Evolutionary conservation across 2,329 filamentous ascomycete genomes (phyloP).

Genomic region (Venturia nashicola): DNA sequence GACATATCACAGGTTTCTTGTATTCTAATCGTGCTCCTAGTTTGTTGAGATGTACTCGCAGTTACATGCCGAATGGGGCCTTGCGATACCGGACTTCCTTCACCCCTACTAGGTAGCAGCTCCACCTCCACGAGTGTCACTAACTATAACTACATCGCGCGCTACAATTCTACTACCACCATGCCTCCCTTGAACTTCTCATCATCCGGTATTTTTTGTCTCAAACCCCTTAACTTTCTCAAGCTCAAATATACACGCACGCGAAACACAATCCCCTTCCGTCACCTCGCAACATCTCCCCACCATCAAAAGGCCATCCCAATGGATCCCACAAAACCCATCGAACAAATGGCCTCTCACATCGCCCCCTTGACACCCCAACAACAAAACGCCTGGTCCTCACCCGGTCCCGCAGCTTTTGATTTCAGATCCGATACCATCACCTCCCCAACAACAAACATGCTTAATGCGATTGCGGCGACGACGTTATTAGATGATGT

Average conservation of each 20-base stretch:
- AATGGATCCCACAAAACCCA: not conserved
- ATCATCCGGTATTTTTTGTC: not conserved
- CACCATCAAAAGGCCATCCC: not conserved
- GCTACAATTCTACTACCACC: not conserved
- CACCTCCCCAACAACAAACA: slow-evolving; percentile 66
- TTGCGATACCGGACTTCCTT: not conserved
- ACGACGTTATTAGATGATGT: slow-evolving; percentile 77
- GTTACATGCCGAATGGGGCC: not conserved
- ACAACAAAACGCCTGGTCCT: slow-evolving; percentile 8
- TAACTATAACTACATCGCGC: not conserved
- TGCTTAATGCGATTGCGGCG: slow-evolving; percentile 67
- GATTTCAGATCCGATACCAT: slow-evolving; percentile 40
- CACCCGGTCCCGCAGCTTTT: slow-evolving; percentile 10
- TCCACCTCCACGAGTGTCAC: not conserved
- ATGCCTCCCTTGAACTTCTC: not conserved
- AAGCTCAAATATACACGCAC: not conserved
- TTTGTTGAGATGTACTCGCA: not conserved
- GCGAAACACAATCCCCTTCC: not conserved
- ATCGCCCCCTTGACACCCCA: not conserved
- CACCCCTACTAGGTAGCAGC: too few species aligned
- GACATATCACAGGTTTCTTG: not conserved
- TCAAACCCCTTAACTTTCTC: not conserved
- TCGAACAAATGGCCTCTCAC: not conserved
- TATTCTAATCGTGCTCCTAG: not conserved
- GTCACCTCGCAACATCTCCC: not conserved